These are phyloP conservation scores for Tolypocladium endophyticum DNA, from an alignment of 2,329 filamentous ascomycete genomes.

Conservation along the genomic window DNA sequence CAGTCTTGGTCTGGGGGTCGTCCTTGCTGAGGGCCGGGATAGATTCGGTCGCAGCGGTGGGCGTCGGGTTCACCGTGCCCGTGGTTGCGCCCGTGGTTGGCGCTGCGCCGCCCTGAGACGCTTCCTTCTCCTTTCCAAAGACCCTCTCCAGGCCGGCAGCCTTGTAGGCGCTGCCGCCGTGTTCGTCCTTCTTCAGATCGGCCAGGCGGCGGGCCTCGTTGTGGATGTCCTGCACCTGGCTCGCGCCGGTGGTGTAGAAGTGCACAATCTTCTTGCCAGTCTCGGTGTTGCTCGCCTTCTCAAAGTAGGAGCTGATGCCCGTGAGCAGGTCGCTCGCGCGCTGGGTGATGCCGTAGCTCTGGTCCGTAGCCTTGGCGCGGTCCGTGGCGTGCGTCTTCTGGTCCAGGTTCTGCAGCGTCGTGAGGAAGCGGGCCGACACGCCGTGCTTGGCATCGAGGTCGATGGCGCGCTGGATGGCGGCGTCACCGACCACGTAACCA, in stretches of 20 bases:
- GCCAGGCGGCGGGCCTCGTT: slow-evolving; percentile 80
- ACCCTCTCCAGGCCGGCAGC: slow-evolving; percentile 46
- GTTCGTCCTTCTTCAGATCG: slow-evolving; percentile 67
- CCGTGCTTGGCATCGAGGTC: slow-evolving; percentile 84
- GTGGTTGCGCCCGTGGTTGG: background rate
- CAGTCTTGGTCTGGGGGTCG: slow-evolving; percentile 15
- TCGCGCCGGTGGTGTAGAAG: slow-evolving; percentile 78
- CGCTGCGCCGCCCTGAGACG: slow-evolving; percentile 10
- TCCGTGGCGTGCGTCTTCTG: slow-evolving; percentile 79
- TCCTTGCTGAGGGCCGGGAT: slow-evolving; percentile 12
- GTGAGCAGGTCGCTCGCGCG: slow-evolving; percentile 55
- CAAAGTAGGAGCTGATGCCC: slow-evolving; percentile 80
- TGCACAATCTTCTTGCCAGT: slow-evolving; percentile 79
- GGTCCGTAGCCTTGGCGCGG: slow-evolving; percentile 73
- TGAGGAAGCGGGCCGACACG: slow-evolving; percentile 70
- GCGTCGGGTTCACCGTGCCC: background rate
- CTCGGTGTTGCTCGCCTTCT: slow-evolving; percentile 79
- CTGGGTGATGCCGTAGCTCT: slow-evolving; percentile 70
- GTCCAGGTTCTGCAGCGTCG: slow-evolving; percentile 67
- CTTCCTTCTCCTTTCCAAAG: slow-evolving; percentile 42
- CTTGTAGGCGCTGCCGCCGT: slow-evolving; percentile 49
- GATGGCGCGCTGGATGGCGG: slow-evolving; percentile 71
- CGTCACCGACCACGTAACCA: slow-evolving; percentile 72
- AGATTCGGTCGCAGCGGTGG: slow-evolving; percentile 1
- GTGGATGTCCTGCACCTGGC: slow-evolving; percentile 92